Base-by-base conservation (phyloP, 352 stramenopile species). In the Bremia lactucae region DNA sequence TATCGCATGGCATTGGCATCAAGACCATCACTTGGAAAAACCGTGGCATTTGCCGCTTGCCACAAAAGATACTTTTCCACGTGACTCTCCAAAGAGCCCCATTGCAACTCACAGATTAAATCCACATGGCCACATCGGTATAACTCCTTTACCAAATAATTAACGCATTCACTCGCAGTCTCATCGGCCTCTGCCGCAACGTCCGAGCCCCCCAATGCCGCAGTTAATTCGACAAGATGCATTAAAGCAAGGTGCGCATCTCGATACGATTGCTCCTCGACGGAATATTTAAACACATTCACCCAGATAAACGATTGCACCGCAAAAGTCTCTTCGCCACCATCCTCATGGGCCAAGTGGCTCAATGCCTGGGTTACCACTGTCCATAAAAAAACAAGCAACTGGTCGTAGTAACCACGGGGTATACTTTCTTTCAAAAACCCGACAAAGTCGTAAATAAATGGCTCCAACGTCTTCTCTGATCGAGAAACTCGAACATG, bases 221-320 rank as follows among this genome's bases (percentile, higher is more conserved):
- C 62, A 7, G 52, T 55, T 3, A 76, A 16, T 8, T 81, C 69
- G 7, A 77, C 52, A 10, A 62, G 69, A 24, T 82, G 72, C 68
- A 84, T 84, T n/a, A 88, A 53, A 26, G 75, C 75, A 20, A 86
- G 51, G 23, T 88, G 75, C 0, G 72, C 72, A 22, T 86, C 73
- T 5, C 72, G 69, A 40, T 79, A 86, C 11, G 54, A 26, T 18
- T 48, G 64, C 19, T 80, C 67, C 21, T 88, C 72, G 1, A 86
- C 69, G 2, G 72, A 79, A 22, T 80, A 80, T 50, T 88, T 88
- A 39, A 88, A 88, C 39, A 88, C 67, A 46, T 88, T 86, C 10
- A 88, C 68, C 76, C 76, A 88, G 3, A 86, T 62, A 37, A 88
- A 88, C 4, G 71, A 79, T 52, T 88, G 68, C 18, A 86, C 40